Evolutionary conservation across 2,329 filamentous ascomycete genomes (phyloP), one percentile per base, ranked within the genome.

Genomic region (Penicillium paneum): DNA sequence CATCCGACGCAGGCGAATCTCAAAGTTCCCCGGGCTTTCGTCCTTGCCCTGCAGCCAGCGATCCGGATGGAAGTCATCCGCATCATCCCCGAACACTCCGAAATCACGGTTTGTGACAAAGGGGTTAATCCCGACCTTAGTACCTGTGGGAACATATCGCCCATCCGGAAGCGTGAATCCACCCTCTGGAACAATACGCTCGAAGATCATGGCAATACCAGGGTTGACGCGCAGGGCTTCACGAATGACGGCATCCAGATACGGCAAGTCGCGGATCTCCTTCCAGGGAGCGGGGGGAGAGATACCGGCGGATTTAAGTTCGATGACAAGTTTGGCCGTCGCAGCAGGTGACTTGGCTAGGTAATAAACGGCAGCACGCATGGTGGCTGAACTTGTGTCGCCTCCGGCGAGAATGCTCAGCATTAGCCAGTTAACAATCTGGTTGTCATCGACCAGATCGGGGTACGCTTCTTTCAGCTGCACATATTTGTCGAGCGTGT

Each of bases 141-240:
- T 69, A 2, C 71, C 73, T 2, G 60, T 64, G 2, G 74, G 71
- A n/a, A 78, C 64, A 47, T 63, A 66, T 15, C 63, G 59, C 52
- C 68, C 60, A 62, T 68, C 64, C 26, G 66, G 66, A 55, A 73
- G 58, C 26, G 63, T 64, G 8, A 67, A 58, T 0, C 67, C 66
- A n/a, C 52, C 60, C 13, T 59, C 53, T 1, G 80, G 81, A 0
- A 79, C 81, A 0, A 78, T 64, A 1, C 82, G 78, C 62, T 83
- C 79, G 15, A 82, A 76, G 0, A 76, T 64, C 58, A 81, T 73
- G 10, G 72, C 76, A 2, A 82, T 70, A 2, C 71, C 74, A 1
- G 81, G 79, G 57, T 81, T 78, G 11, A 81, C 65, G 3, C 81
- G 75, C 58, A 79, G 67, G 0, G 77, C 71, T 64, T 85, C 83